Evolutionary conservation across 2,329 filamentous ascomycete genomes (phyloP).

Genomic region (Pestalotiopsis sp.): DNA sequence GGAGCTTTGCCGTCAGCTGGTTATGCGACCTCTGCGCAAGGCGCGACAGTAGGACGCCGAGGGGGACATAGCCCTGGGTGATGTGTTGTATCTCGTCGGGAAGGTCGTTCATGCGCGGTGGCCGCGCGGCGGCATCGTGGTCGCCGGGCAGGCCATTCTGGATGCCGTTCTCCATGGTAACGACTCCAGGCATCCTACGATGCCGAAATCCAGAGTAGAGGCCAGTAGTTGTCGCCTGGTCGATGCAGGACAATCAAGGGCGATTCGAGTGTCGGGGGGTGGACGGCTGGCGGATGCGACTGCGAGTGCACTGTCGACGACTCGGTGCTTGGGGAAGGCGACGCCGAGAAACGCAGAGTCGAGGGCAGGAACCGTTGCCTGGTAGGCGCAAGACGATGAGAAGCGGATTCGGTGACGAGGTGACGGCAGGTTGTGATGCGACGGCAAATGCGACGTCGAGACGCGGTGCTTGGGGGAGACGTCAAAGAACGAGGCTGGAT

Average conservation of each 20-base stretch:
- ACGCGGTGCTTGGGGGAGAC: slow-evolving; percentile 3
- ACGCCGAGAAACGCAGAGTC: not conserved
- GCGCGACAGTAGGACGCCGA: slow-evolving; percentile 75
- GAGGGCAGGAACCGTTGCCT: too few species aligned
- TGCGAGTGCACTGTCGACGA: not conserved
- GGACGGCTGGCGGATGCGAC: not conserved
- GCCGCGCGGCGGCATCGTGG: slow-evolving; percentile 36
- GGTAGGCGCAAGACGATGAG: too few species aligned
- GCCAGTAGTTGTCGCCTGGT: slow-evolving; percentile 22
- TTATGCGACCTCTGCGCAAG: slow-evolving; percentile 84
- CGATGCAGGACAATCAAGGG: not conserved
- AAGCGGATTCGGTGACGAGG: too few species aligned
- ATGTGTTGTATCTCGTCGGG: slow-evolving; percentile 71
- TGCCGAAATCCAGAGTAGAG: slow-evolving; percentile 8
- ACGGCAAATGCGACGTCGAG: not conserved
- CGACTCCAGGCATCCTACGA: slow-evolving; percentile 53
- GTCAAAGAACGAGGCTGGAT: slow-evolving; percentile 10
- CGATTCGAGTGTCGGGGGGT: not conserved
- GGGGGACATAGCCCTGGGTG: slow-evolving; percentile 73
- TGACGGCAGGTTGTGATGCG: too few species aligned
- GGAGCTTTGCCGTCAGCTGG: slow-evolving; percentile 70
- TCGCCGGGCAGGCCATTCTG: slow-evolving; percentile 57
- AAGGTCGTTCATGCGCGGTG: slow-evolving; percentile 55
- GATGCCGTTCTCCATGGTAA: slow-evolving; percentile 59
- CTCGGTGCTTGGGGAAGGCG: not conserved